Percentiles rank a stretch among this genome's conserved stretches.
These are phyloP conservation scores for Purshia tridentata DNA, from an alignment of 306 rosid species.

Conservation along the genomic window DNA sequence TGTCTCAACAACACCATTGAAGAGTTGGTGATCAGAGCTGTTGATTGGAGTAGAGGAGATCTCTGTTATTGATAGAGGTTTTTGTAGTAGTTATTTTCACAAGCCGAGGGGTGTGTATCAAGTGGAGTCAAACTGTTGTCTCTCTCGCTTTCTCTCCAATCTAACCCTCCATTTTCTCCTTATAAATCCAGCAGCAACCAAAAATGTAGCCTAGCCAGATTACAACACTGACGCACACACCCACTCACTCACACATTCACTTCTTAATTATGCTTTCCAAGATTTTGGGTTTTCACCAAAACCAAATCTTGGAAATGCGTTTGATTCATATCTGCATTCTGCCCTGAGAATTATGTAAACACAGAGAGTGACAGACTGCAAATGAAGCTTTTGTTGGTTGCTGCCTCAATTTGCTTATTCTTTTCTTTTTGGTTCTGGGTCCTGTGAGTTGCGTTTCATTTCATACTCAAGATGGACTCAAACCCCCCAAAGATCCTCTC, in stretches of 20 bases:
- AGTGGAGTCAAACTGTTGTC: too few species aligned
- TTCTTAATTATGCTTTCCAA: neutral
- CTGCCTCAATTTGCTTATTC: slow-evolving; percentile 32
- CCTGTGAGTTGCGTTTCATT: slow-evolving; percentile 57
- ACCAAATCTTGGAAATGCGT: slow-evolving; percentile 40
- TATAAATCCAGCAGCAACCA: slow-evolving; percentile 16
- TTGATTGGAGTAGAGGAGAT: too few species aligned
- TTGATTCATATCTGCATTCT: slow-evolving; percentile 22
- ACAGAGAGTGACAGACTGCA: neutral
- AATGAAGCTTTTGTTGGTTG: slow-evolving; percentile 42
- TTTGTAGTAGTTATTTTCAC: too few species aligned
- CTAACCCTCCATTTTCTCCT: neutral
- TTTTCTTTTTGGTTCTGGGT: slow-evolving; percentile 34
- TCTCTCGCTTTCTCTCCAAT: too few species aligned
- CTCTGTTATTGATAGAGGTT: too few species aligned
- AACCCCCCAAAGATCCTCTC: slow-evolving; percentile 20
- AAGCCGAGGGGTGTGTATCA: too few species aligned
- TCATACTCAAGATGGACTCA: slow-evolving; percentile 33
- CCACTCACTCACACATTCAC: neutral
- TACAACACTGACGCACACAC: slow-evolving; percentile 8
- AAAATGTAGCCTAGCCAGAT: slow-evolving; percentile 20
- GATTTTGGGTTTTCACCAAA: slow-evolving; percentile 15
- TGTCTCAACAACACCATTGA: too few species aligned
- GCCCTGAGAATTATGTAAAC: slow-evolving; percentile 21
- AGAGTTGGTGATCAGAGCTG: too few species aligned